phyloP scores from a whole-genome alignment of 345 rosid species.

The Euclidium syriacum region DNA sequence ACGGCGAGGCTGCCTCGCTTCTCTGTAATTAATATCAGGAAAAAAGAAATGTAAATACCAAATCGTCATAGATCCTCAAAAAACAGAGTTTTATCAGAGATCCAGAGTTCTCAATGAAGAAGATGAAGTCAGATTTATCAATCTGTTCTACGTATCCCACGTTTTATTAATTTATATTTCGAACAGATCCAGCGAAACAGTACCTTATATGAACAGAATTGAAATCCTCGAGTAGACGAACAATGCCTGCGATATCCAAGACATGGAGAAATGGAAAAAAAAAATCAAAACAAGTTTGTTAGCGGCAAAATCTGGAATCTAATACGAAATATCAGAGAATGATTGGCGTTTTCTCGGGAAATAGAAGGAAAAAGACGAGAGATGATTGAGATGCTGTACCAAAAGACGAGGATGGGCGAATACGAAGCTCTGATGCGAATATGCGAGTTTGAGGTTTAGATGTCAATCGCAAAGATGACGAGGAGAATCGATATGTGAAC shows the following conservation, averaged over 20 bases:
- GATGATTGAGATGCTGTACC: constrained; percentile 1
- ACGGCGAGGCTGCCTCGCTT: constrained; percentile 23
- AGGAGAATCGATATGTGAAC: constrained; percentile 20
- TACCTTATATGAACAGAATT: constrained; percentile 45
- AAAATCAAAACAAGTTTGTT: constrained; percentile 13
- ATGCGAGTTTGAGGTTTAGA: not conserved
- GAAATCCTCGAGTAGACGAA: constrained; percentile 24
- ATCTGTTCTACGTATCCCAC: not conserved
- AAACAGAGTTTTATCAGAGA: not conserved
- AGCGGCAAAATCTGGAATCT: not conserved
- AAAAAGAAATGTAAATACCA: not conserved
- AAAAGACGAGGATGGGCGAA: constrained; percentile 5
- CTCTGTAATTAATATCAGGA: constrained; percentile 36
- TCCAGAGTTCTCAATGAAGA: not conserved
- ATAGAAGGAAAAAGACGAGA: not conserved
- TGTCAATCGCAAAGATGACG: constrained; percentile 9
- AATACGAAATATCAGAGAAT: not conserved
- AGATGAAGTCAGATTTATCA: not conserved
- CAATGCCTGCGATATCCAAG: constrained; percentile 41
- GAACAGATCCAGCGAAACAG: not conserved
- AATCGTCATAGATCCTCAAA: not conserved
- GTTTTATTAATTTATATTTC: not conserved
- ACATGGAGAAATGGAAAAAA: constrained; percentile 26
- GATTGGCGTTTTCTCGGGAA: not conserved
- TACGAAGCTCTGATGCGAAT: constrained; percentile 2